Percentiles rank a stretch among this genome's conserved stretches.
Evolutionary conservation across 108 stramenopile genomes (phyloP).

Genomic region (Pseudonitzschia multiseries): DNA sequence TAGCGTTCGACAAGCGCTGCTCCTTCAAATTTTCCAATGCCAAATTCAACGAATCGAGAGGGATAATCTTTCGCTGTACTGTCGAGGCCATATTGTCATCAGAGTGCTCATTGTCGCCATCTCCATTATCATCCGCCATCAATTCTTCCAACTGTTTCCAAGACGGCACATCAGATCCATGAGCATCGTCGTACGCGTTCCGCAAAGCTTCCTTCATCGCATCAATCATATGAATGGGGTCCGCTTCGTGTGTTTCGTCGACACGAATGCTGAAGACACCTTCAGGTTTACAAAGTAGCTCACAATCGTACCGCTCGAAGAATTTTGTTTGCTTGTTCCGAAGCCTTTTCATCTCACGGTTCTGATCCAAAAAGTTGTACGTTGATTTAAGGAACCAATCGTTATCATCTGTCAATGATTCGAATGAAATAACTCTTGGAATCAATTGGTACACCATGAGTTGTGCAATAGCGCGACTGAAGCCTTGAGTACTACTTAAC

Average conservation of each 20-base stretch:
- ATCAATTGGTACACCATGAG: constrained; percentile 66
- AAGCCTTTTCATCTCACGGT: constrained; percentile 78
- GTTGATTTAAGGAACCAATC: constrained; percentile 54
- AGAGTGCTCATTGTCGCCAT: background rate
- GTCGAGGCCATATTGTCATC: constrained; percentile 4
- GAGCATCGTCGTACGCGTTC: constrained; percentile 70
- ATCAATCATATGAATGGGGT: constrained; percentile 69
- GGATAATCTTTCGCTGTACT: constrained; percentile 89
- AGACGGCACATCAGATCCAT: constrained; percentile 62
- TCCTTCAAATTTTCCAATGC: constrained; percentile 52
- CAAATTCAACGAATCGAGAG: constrained; percentile 81
- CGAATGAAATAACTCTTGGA: constrained; percentile 49
- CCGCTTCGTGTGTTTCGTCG: constrained; percentile 80
- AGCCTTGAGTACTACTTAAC: constrained; percentile 86
- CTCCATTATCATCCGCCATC: background rate
- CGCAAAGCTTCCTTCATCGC: constrained; percentile 66
- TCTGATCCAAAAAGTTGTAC: constrained; percentile 69
- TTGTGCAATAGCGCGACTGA: constrained; percentile 83
- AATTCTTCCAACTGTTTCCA: constrained; percentile 72
- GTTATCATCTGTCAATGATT: constrained; percentile 14
- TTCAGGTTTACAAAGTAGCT: constrained; percentile 62
- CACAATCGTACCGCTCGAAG: constrained; percentile 74
- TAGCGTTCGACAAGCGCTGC: constrained; percentile 62
- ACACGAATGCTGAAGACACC: constrained; percentile 70
- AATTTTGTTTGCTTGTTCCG: constrained; percentile 68